phyloP scores from a whole-genome alignment of 352 stramenopile genomes.

The Halophytophthora polymorphica region DNA sequence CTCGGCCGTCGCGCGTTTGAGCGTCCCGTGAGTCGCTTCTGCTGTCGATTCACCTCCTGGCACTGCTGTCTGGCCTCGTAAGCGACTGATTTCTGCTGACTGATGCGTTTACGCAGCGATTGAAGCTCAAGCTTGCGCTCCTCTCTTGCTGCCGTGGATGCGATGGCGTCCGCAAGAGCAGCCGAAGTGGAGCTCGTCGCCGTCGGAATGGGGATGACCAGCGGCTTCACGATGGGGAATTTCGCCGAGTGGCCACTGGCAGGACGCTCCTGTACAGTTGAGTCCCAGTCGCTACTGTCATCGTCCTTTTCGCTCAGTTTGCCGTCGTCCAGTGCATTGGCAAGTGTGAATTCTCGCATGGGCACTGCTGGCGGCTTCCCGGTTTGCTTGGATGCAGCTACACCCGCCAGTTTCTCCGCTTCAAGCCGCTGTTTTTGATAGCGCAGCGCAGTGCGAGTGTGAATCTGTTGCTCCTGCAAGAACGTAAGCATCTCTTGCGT shows the following conservation, averaged over 20 bases:
- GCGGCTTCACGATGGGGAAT: not conserved
- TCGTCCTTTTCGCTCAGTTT: not conserved
- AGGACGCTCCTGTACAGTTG: not conserved
- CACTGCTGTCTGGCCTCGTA: conserved; percentile 12
- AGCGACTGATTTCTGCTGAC: conserved; percentile 11
- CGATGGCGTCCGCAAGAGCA: not conserved
- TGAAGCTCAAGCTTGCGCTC: conserved; percentile 3
- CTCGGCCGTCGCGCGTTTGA: conserved; percentile 16
- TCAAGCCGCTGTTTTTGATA: conserved; percentile 15
- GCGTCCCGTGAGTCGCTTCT: conserved; percentile 14
- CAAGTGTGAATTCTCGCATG: conserved; percentile 14
- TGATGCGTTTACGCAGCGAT: conserved; percentile 9
- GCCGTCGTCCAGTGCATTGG: not conserved
- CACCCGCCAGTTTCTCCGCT: conserved; percentile 2
- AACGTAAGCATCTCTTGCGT: conserved; percentile 22
- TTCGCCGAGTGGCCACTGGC: not conserved
- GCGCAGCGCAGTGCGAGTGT: conserved; percentile 17
- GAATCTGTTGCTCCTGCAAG: conserved; percentile 25
- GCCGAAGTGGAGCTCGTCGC: not conserved
- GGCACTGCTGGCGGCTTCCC: conserved; percentile 8
- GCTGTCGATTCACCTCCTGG: conserved; percentile 16
- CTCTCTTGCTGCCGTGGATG: not conserved
- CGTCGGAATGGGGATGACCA: too few relatives aligned
- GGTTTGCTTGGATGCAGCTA: not conserved
- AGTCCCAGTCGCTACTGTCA: too few relatives aligned